Evolutionary conservation across 129 eudicot species (phyloP).

Genomic region (Helianthus annuus): DNA sequence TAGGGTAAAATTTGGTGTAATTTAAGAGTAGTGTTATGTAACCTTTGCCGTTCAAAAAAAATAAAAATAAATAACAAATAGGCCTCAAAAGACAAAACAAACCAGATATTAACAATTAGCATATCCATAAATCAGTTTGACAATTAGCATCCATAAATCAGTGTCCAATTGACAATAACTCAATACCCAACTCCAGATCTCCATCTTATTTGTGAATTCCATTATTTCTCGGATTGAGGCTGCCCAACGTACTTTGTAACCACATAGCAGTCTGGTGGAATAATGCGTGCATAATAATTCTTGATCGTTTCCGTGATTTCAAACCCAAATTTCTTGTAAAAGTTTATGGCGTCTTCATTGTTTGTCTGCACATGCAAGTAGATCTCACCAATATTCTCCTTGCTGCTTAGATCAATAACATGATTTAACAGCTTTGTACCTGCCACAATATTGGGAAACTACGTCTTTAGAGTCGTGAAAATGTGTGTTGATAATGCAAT

Average conservation of each 20-base stretch:
- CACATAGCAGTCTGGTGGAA: slow-evolving; percentile 91
- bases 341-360: slow-evolving; percentile 88
- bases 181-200: neutral
- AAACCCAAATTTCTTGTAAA: slow-evolving; percentile 92
- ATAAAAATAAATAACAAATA: slow-evolving; percentile 21
- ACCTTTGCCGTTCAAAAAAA: too few species aligned
- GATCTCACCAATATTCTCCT: slow-evolving; percentile 82
- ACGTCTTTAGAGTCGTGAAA: neutral
- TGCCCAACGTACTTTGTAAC: slow-evolving; percentile 63
- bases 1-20: too few species aligned
- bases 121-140: slow-evolving; percentile 13
- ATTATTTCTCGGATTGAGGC: slow-evolving; percentile 53
- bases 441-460: slow-evolving; percentile 26
- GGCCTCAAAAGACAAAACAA: slow-evolving; percentile 22
- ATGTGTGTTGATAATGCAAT: neutral
- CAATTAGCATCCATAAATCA: slow-evolving; percentile 23
- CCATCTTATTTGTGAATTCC: slow-evolving; percentile 14
- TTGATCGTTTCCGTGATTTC: slow-evolving; percentile 88
- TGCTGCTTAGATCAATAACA: slow-evolving; percentile 73
- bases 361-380: slow-evolving; percentile 98
- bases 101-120: slow-evolving; percentile 19
- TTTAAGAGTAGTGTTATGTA: too few species aligned
- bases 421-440: slow-evolving; percentile 80
- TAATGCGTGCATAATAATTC: slow-evolving; percentile 79
- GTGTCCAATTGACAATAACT: slow-evolving; percentile 27